Percentiles rank a stretch among this genome's conserved stretches.
Conservation (phyloP, 169 alveolate genomes). For the Cystoisospora suis region DNA sequence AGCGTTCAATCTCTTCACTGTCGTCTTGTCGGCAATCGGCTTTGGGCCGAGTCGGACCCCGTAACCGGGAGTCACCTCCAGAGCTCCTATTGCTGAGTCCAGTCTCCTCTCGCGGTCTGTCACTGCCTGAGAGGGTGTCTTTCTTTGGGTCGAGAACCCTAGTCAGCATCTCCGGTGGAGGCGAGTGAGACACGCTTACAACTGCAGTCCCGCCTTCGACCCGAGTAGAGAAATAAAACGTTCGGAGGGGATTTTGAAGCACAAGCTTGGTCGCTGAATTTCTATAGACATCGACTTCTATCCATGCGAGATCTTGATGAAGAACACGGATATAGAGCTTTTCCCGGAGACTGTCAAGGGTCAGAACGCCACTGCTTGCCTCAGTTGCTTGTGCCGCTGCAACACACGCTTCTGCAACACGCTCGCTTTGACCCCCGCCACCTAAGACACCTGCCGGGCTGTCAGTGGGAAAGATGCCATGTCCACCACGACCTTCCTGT, state of each 20-base stretch:
- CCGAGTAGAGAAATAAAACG: constrained; percentile 10
- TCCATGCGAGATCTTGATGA: constrained; percentile 33
- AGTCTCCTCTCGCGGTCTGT: too few relatives aligned
- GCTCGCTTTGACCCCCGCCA: neutral
- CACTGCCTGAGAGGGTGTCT: too few relatives aligned
- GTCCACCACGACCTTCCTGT: neutral
- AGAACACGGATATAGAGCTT: constrained; percentile 25
- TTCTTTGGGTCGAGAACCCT: neutral
- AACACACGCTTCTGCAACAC: constrained; percentile 4
- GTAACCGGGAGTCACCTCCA: too few relatives aligned
- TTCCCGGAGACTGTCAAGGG: neutral
- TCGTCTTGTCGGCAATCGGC: too few relatives aligned
- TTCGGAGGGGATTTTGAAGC: constrained; percentile 35
- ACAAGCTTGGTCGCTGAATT: neutral
- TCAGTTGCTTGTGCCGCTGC: neutral
- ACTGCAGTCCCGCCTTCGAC: constrained; percentile 1
- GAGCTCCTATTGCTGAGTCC: too few relatives aligned
- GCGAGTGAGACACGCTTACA: constrained; percentile 11
- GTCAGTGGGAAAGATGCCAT: neutral
- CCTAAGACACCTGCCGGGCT: neutral
- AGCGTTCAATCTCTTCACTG: too few relatives aligned
- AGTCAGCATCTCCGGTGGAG: constrained; percentile 7
- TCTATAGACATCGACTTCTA: constrained; percentile 4
- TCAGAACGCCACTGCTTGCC: neutral
- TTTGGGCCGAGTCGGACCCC: too few relatives aligned